Evolutionary conservation across 805 yeast species (phyloP).

Genomic region (Pichia eremophila): DNA sequence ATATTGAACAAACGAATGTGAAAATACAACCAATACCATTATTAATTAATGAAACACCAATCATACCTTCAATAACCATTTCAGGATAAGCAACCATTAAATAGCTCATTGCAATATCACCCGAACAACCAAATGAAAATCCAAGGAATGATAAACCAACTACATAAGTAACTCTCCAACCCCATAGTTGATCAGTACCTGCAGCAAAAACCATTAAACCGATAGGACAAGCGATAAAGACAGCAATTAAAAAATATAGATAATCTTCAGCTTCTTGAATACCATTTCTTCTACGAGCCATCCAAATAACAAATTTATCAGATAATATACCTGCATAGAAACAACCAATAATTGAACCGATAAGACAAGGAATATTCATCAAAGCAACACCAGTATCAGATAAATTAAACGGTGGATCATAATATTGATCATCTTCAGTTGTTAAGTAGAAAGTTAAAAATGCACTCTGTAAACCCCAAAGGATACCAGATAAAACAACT

Average conservation of each 20-base stretch:
- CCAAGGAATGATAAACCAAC: conserved; percentile 58
- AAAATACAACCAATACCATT: conserved; percentile 57
- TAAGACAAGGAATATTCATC: conserved; percentile 63
- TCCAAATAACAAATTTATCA: conserved; percentile 51
- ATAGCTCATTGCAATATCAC: conserved; percentile 61
- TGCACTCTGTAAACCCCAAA: conserved; percentile 78
- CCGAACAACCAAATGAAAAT: conserved; percentile 61
- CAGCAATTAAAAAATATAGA: conserved; percentile 45
- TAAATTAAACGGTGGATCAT: conserved; percentile 58
- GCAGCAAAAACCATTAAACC: conserved; percentile 60
- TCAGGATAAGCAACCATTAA: conserved; percentile 63
- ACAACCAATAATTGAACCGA: conserved; percentile 62
- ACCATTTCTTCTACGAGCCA: conserved; percentile 53
- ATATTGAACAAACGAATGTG: conserved; percentile 54
- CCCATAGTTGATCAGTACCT: conserved; percentile 48
- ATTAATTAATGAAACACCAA: conserved; percentile 56
- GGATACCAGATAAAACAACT: conserved; percentile 53
- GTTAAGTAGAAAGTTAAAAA: conserved; percentile 67
- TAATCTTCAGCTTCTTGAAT: conserved; percentile 58
- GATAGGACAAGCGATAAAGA: conserved; percentile 49
- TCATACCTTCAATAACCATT: conserved; percentile 63
- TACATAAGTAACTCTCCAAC: conserved; percentile 43
- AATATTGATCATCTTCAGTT: conserved; percentile 59
- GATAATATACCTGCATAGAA: conserved; percentile 51
- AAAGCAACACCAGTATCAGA: conserved; percentile 59